Evolutionary conservation across 2,329 filamentous ascomycete genomes (phyloP).

Genomic region (Tolypocladium album): DNA sequence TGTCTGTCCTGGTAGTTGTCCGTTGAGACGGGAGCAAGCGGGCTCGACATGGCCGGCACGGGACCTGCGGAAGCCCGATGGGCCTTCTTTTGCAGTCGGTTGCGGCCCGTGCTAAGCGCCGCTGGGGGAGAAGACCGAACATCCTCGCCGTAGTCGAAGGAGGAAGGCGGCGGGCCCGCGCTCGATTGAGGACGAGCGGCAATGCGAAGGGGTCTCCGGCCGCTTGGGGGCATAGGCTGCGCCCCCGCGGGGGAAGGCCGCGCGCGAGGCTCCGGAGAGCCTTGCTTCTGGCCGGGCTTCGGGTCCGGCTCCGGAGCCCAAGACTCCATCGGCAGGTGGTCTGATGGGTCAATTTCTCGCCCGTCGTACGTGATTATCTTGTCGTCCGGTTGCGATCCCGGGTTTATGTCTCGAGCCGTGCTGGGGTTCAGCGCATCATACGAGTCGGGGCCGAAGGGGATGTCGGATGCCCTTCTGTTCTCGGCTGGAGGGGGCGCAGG

Average conservation of each 20-base stretch:
- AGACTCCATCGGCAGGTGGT: constrained; percentile 65
- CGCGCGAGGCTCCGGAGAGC: constrained; percentile 20
- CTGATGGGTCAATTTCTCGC: constrained; percentile 67
- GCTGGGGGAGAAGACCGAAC: constrained; percentile 21
- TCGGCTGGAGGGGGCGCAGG: constrained; percentile 47
- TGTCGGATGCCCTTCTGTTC: constrained; percentile 42
- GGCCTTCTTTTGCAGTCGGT: constrained; percentile 55
- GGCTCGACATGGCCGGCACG: constrained; percentile 30
- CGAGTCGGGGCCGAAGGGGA: constrained; percentile 66
- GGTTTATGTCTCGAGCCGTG: constrained; percentile 20
- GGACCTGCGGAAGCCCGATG: constrained; percentile 31
- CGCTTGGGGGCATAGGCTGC: constrained; percentile 38
- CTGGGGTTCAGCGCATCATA: constrained; percentile 63
- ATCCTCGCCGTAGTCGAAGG: constrained; percentile 18
- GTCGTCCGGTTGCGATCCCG: constrained; percentile 33
- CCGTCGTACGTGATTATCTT: constrained; percentile 71
- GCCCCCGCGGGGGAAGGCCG: constrained; percentile 41
- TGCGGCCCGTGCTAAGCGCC: constrained; percentile 32
- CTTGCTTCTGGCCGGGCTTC: constrained; percentile 15
- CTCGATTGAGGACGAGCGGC: constrained; percentile 39
- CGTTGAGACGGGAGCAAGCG: constrained; percentile 41
- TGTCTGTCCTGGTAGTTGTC: constrained; percentile 39
- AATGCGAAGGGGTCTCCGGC: constrained; percentile 41
- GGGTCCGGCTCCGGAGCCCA: constrained; percentile 70
- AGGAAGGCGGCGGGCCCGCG: constrained; percentile 19